Evolutionary conservation across 176 grass and related monocot genomes (phyloP).

Genomic region (Ensete ventricosum): DNA sequence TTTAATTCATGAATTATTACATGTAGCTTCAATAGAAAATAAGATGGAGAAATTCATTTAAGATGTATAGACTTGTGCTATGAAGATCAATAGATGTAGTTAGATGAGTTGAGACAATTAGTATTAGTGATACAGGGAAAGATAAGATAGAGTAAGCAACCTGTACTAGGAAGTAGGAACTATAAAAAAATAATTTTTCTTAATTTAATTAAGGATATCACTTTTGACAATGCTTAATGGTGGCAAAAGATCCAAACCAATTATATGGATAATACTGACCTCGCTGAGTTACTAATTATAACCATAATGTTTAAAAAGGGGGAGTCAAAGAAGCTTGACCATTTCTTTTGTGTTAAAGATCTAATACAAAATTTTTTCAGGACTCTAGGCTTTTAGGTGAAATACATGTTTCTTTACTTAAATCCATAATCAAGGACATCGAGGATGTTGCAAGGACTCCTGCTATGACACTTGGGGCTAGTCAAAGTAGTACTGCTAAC

Average conservation of each 20-base stretch:
- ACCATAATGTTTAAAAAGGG: not conserved
- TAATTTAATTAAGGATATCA: too few species aligned
- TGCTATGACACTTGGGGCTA: constrained; percentile 57
- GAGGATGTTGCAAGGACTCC: constrained; percentile 78
- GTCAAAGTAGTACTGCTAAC: constrained; percentile 61
- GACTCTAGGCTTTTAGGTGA: constrained; percentile 81
- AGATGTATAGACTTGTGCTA: too few species aligned
- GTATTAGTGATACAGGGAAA: too few species aligned
- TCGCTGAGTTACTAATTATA: not conserved
- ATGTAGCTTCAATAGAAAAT: too few species aligned
- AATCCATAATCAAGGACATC: constrained; percentile 90
- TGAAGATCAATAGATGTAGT: too few species aligned
- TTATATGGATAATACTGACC: not conserved
- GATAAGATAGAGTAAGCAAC: too few species aligned
- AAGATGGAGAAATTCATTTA: too few species aligned
- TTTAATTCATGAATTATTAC: too few species aligned
- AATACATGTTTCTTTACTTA: constrained; percentile 71
- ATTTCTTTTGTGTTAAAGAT: not conserved
- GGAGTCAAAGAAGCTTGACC: not conserved
- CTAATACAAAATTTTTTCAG: constrained; percentile 34
- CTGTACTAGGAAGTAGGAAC: too few species aligned
- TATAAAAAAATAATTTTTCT: too few species aligned
- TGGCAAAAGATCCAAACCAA: not conserved
- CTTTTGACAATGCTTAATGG: too few species aligned
- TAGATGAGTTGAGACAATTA: too few species aligned